Evolutionary conservation across 352 stramenopile genomes (phyloP).

Genomic region (Phytophthora palmivora): DNA sequence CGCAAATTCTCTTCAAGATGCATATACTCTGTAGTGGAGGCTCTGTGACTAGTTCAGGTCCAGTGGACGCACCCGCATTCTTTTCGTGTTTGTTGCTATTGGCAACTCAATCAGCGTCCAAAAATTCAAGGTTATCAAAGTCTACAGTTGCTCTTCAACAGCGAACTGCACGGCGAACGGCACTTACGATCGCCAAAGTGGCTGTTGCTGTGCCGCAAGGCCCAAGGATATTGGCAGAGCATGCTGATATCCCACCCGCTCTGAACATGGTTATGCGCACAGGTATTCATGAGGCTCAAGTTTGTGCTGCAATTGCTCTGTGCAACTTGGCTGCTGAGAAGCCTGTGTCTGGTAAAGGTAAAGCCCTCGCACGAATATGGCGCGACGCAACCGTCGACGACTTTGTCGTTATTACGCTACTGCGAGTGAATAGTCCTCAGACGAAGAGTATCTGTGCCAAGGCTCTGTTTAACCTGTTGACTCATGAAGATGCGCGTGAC

Average conservation of each 20-base stretch:
- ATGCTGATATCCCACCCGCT: conserved; percentile 64
- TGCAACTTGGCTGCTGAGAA: conserved; percentile 84
- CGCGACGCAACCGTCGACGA: conserved; percentile 76
- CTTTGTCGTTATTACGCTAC: conserved; percentile 88
- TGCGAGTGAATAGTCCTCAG: conserved; percentile 83
- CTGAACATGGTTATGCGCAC: conserved; percentile 89
- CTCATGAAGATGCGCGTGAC: conserved; percentile 77
- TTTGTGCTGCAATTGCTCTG: conserved; percentile 86
- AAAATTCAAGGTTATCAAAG: conserved; percentile 64
- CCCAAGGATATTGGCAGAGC: conserved; percentile 49
- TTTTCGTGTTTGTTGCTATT: conserved; percentile 68
- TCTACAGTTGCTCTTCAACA: conserved; percentile 53
- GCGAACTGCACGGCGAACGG: conserved; percentile 62
- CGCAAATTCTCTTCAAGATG: conserved; percentile 70
- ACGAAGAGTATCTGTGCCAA: conserved; percentile 88
- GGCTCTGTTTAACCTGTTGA: conserved; percentile 87
- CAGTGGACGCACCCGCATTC: conserved; percentile 53
- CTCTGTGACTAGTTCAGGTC: conserved; percentile 10
- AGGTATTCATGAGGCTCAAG: conserved; percentile 80
- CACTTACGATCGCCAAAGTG: conserved; percentile 69
- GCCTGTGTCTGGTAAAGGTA: conserved; percentile 24
- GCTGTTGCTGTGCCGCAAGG: conserved; percentile 52
- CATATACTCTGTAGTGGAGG: conserved; percentile 56
- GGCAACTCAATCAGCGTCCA: conserved; percentile 57
- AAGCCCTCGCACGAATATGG: conserved; percentile 49